Evolutionary conservation across 306 rosid genomes (phyloP).

Genomic region (Vigna angularis): DNA sequence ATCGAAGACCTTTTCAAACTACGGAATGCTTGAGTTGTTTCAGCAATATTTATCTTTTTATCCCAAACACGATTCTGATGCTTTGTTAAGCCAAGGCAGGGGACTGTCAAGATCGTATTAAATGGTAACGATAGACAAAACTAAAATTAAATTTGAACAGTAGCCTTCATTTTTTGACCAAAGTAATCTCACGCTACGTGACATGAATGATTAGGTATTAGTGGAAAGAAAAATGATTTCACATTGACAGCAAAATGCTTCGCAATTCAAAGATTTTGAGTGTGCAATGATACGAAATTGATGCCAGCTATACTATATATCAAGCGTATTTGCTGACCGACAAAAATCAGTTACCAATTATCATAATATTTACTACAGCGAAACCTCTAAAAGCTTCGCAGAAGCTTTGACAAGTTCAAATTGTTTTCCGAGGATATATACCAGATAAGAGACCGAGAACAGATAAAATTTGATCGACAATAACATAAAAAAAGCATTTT

Average conservation of each 20-base stretch:
- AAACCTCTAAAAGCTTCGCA: not conserved
- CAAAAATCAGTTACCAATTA: not conserved
- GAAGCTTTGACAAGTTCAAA: slow-evolving; percentile 7
- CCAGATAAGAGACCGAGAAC: not conserved
- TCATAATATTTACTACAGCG: not conserved
- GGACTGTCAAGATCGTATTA: slow-evolving; percentile 18
- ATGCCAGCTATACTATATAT: not conserved
- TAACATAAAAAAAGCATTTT: not conserved
- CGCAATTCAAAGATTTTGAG: slow-evolving; percentile 24
- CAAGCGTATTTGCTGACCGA: slow-evolving; percentile 12
- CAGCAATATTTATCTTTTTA: not conserved
- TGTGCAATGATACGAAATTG: slow-evolving; percentile 14
- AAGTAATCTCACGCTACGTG: not conserved
- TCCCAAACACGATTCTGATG: not conserved
- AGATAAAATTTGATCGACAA: not conserved
- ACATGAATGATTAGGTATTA: not conserved
- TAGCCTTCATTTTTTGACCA: slow-evolving; percentile 5
- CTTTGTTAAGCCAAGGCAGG: not conserved
- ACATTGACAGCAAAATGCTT: slow-evolving; percentile 12
- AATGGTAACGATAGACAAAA: not conserved
- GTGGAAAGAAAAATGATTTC: slow-evolving; percentile 29
- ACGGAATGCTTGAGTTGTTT: not conserved
- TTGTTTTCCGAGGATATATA: not conserved
- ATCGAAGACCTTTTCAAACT: slow-evolving; percentile 3
- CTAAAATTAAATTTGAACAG: not conserved